A percentile compares a stretch with the other conserved stretches of the same genome.
Evolutionary conservation across 768 basidiomycete genomes (phyloP).

Genomic region (Botryobasidium botryosum): DNA sequence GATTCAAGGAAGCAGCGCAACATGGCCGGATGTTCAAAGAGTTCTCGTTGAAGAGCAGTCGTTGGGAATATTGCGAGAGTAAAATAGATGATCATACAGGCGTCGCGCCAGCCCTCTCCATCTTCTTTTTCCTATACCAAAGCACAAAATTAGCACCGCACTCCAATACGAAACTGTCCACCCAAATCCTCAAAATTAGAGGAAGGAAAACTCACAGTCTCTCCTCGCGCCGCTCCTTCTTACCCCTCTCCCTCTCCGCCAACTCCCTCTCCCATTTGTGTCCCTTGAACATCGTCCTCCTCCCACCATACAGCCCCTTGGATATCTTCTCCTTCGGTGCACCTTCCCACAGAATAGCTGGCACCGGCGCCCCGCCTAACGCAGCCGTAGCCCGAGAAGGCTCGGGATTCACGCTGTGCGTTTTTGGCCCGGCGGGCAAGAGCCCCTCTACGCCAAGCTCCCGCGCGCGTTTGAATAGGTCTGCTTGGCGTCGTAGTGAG

Average conservation of each 20-base stretch:
- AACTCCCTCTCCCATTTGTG: conserved; percentile 51
- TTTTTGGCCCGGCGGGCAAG: conserved; percentile 57
- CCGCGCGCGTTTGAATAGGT: conserved; percentile 57
- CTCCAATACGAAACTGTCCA: too few relatives aligned
- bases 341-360: conserved; percentile 15
- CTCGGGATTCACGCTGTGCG: conserved; percentile 16
- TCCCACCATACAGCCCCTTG: conserved; percentile 48
- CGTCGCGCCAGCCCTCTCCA: too few relatives aligned
- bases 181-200: background rate
- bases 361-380: conserved; percentile 21
- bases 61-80: too few relatives aligned
- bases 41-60: too few relatives aligned
- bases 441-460: conserved; percentile 34
- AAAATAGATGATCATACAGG: too few relatives aligned
- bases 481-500: conserved; percentile 61
- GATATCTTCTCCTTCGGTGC: conserved; percentile 19
- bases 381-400: conserved; percentile 3
- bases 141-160: background rate
- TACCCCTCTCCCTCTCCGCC: background rate
- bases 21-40: too few relatives aligned
- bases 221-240: background rate
- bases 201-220: background rate
- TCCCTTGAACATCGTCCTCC: conserved; percentile 86
- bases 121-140: background rate
- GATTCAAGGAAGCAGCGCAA: too few relatives aligned